Evolutionary conservation across 108 stramenopile species (phyloP), one percentile per base, ranked within the genome.

Genomic region (Nitzschia sp.): DNA sequence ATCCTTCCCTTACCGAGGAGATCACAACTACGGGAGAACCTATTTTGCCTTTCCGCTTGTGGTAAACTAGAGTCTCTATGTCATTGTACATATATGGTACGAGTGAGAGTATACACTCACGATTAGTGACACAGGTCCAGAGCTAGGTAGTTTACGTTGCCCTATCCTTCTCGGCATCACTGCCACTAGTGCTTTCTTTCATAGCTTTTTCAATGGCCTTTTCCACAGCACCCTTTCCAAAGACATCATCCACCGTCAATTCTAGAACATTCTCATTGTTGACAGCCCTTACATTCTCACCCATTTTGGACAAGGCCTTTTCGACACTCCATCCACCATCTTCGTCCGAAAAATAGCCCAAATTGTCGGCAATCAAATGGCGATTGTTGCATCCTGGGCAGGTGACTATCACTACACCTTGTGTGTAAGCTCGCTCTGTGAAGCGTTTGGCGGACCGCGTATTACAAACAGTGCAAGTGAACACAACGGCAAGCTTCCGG

Each of bases 321-420:
- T 92, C 81, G n/a, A 93, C 77, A 70, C 89, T 88, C 85, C 85
- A 94, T 7, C 83, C 80, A 5, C 68, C 80, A 22, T 81, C 74
- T 11, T 75, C 80, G 10, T 69, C 73, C 10, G 44, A 21, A 37
- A 72, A 78, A 22, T 50, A 69, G 21, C 75, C 97, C 26, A 99
- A 72, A 26, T 92, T 69, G 75, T 99, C 98, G 0, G 98, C 97
- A 65, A 99, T 96, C 50, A 99, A 78, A 81, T 99, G 98, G 21
- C 85, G 55, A 67, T 95, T 96, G 53, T 89, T 43, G 73, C 97
- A 99, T 12, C 88, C 90, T 3, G 97, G 97, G 63, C 98, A 99
- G 15, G 82, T 71, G 8, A 95, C 96, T 42, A 99, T 51, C 8
- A 99, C 98, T 14, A 98, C 97, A 10, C 98, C 98, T 42, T 95